Evolutionary conservation across 805 yeast genomes (phyloP).

Genomic region (Saturnispora zaruensis): DNA sequence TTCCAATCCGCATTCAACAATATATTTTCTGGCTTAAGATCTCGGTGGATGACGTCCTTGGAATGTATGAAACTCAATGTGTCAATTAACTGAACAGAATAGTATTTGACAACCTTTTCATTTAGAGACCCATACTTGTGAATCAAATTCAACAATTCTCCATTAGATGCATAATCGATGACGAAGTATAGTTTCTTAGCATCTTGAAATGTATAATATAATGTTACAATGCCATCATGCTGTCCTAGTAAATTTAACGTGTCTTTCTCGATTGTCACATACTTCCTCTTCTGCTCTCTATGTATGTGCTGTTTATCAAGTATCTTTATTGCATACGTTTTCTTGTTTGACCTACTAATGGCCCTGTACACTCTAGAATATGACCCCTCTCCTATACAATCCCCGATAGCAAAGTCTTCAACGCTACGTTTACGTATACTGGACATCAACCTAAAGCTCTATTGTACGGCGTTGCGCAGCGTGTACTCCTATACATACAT

Average conservation of each 20-base stretch:
- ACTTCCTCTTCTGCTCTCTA: conserved; percentile 87
- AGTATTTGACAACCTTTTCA: conserved; percentile 69
- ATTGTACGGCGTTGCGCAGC: not conserved
- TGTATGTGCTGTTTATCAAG: conserved; percentile 89
- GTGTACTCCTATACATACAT: not conserved
- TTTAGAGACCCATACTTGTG: conserved; percentile 70
- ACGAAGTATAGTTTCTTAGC: conserved; percentile 82
- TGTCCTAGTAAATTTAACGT: conserved; percentile 80
- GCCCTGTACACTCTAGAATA: conserved; percentile 92
- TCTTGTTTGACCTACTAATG: conserved; percentile 60
- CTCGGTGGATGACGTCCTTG: conserved; percentile 87
- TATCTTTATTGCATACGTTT: conserved; percentile 84
- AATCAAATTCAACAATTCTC: conserved; percentile 79
- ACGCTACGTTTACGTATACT: conserved; percentile 43
- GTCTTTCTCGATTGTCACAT: conserved; percentile 90
- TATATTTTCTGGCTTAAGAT: conserved; percentile 90
- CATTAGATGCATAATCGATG: conserved; percentile 88
- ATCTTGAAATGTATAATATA: conserved; percentile 93
- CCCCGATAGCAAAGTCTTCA: conserved; percentile 82
- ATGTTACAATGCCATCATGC: conserved; percentile 90
- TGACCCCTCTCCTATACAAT: conserved; percentile 89
- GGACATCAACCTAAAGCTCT: conserved; percentile 19
- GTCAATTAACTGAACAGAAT: conserved; percentile 81
- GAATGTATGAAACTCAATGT: conserved; percentile 83
- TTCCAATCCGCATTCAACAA: conserved; percentile 78